These are phyloP conservation scores for Hortiboletus flavorubellus DNA, from an alignment of 768 basidiomycete species.

Conservation along the genomic window DNA sequence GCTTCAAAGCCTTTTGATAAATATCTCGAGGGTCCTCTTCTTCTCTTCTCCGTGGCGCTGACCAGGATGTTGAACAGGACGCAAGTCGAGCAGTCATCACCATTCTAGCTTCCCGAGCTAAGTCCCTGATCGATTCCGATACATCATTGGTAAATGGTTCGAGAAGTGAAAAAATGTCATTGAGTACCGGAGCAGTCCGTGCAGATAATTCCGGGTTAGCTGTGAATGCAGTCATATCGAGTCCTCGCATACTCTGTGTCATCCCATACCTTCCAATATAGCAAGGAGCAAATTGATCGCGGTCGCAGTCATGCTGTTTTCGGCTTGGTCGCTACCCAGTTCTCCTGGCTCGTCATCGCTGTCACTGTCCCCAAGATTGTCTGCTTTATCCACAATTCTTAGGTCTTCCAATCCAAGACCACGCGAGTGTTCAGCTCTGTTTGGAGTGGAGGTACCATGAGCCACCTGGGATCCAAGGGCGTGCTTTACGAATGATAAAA, in stretches of 20 bases:
- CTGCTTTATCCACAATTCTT: slow-evolving; percentile 35
- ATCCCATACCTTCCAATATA: slow-evolving; percentile 71
- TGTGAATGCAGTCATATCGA: slow-evolving; percentile 10
- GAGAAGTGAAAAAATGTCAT: slow-evolving; percentile 66
- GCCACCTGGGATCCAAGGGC: slow-evolving; percentile 51
- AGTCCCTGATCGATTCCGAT: slow-evolving; percentile 47
- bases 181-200: slow-evolving; percentile 57
- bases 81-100: slow-evolving; percentile 81
- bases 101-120: slow-evolving; percentile 77
- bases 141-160: slow-evolving; percentile 51
- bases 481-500: slow-evolving; percentile 81
- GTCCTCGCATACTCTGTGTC: background rate
- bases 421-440: slow-evolving; percentile 3
- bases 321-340: slow-evolving; percentile 37
- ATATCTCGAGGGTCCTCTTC: slow-evolving; percentile 47
- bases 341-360: slow-evolving; percentile 51
- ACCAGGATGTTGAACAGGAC: slow-evolving; percentile 43
- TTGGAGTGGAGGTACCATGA: background rate
- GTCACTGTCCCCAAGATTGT: slow-evolving; percentile 47
- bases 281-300: slow-evolving; percentile 79
- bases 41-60: slow-evolving; percentile 15
- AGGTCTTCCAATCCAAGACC: slow-evolving; percentile 36
- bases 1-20: slow-evolving; percentile 84
- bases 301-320: slow-evolving; percentile 71
- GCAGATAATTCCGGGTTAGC: slow-evolving; percentile 60